phyloP scores from a whole-genome alignment of 345 rosid genomes.

The Iberis pinnata region DNA sequence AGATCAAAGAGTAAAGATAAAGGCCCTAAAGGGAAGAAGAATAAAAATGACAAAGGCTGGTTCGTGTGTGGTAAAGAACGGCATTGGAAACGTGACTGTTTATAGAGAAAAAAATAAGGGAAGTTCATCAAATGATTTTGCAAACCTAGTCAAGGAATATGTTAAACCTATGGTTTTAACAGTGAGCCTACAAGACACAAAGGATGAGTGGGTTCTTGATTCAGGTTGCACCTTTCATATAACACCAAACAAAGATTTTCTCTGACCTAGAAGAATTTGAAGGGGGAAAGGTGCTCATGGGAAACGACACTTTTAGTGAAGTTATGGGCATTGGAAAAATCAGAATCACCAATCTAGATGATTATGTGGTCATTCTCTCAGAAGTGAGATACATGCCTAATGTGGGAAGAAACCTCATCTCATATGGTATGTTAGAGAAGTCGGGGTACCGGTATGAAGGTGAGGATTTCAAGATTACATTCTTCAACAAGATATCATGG shows the following conservation, averaged over 20 bases:
- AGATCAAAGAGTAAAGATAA: too few relatives aligned
- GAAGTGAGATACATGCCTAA: background rate
- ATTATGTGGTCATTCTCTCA: conserved; percentile 5
- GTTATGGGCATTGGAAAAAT: background rate
- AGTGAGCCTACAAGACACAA: background rate
- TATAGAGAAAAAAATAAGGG: too few relatives aligned
- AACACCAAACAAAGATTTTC: background rate
- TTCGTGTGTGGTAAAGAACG: too few relatives aligned
- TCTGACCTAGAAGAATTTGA: background rate
- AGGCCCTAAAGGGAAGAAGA: too few relatives aligned
- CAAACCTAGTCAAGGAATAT: too few relatives aligned
- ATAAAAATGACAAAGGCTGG: too few relatives aligned
- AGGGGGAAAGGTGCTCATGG: background rate
- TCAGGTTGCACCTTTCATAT: background rate
- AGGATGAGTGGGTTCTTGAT: background rate
- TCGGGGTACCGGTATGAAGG: background rate
- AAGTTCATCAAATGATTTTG: too few relatives aligned
- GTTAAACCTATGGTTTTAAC: too few relatives aligned
- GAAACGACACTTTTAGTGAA: background rate
- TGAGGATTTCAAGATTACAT: background rate
- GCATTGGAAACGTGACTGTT: too few relatives aligned
- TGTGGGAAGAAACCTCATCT: background rate
- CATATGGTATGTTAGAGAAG: background rate
- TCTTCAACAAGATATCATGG: background rate
- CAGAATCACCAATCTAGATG: background rate